Base-by-base conservation (phyloP, 306 rosid species). In the Ammopiptanthus mongolicus region DNA sequence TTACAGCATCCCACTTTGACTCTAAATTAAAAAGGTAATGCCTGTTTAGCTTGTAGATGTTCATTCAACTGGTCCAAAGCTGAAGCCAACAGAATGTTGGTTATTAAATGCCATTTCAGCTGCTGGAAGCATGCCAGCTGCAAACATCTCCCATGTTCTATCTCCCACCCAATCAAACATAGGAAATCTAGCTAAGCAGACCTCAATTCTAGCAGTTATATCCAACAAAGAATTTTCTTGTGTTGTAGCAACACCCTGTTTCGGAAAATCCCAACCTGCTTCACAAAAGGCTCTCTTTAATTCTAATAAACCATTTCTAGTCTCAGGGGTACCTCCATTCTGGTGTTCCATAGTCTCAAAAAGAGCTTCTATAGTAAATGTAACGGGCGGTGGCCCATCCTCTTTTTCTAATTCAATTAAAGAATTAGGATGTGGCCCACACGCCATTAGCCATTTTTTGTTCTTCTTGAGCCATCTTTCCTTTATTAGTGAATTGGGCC, bases 141-240 rank as follows among this genome's bases (percentile, higher is more conserved):
- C 99, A 68, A 97, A 95, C 99, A 95, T 95, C 79, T 84, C 97
- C 1, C 97, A 95, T 4, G 97, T 95, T 76, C 99, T 86, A 59
- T 97, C 97, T 80, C 99, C 99, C 68, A 95, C 99, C 99, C 99
- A 95, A 69, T 95, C 99, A 86, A 95, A 95, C 99, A 95, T 95
- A 12, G 99, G 99, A 80, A 95, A 89, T 84, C 97, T 90, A 69
- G 99, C 97, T 62, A 95, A 70, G 97, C 99, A 95, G 46, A 97
- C 91, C 84, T 95, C 99, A 79, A 95, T 90, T 85, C 96, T 95
- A 25, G 99, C 99, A 77, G 99, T 92, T 65, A 92, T 95, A 81
- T 95, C 99, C 73, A 95, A 74, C 81, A 95, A 84, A 19, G 99
- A 95, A 76, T 85, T 86, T 74, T 92, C 97, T 89, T 95, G 99